Conservation (phyloP, 106 monocot genomes). For the Gastrodia elata region DNA sequence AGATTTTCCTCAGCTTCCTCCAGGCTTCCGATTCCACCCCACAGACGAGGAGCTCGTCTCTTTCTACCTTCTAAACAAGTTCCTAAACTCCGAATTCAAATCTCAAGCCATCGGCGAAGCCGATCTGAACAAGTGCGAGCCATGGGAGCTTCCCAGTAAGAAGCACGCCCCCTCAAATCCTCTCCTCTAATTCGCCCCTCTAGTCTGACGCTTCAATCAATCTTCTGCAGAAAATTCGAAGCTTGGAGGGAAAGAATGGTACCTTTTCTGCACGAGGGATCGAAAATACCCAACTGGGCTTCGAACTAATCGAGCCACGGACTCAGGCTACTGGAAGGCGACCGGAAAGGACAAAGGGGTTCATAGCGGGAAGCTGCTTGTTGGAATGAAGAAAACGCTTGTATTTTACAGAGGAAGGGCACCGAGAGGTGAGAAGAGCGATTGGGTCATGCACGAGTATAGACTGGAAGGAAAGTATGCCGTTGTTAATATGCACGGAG, state of each 20-base stretch:
- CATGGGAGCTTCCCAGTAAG: constrained; percentile 49
- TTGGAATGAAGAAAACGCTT: constrained; percentile 83
- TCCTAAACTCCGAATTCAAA: constrained; percentile 20
- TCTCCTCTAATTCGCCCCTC: background rate
- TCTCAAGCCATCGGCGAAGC: constrained; percentile 33
- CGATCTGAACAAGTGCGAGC: constrained; percentile 49
- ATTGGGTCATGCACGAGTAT: constrained; percentile 82
- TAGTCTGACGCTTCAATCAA: background rate
- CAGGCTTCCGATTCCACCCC: constrained; percentile 46
- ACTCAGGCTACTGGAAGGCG: constrained; percentile 77
- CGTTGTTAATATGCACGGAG: constrained; percentile 14
- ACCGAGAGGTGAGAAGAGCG: constrained; percentile 55
- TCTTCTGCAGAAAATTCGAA: constrained; percentile 34
- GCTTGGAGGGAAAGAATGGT: constrained; percentile 84
- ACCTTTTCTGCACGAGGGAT: constrained; percentile 68
- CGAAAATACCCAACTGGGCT: constrained; percentile 71
- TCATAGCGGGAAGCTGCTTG: constrained; percentile 20
- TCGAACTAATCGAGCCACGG: constrained; percentile 72
- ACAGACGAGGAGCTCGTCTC: constrained; percentile 50
- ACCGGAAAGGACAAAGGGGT: constrained; percentile 81
- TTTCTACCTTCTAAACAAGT: constrained; percentile 38
- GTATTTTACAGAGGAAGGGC: constrained; percentile 78
- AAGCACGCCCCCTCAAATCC: background rate
- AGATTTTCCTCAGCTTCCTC: constrained; percentile 17
- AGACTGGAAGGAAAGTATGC: constrained; percentile 46